A percentile compares a stretch with the other conserved stretches of the same genome.
Evolutionary conservation across 2,329 filamentous ascomycete species (phyloP).

Genomic region (Fusarium pininemorale): DNA sequence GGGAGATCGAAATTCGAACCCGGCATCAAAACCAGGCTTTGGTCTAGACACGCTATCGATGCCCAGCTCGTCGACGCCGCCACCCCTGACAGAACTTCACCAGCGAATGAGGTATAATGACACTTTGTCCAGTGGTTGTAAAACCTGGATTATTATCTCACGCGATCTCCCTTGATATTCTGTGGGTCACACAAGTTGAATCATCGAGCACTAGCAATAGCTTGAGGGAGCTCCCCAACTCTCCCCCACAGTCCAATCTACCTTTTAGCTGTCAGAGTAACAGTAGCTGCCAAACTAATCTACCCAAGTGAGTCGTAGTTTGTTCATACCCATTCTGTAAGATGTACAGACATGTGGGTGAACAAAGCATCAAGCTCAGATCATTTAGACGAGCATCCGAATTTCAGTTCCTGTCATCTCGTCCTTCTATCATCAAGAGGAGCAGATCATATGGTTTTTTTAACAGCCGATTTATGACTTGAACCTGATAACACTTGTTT

Average conservation of each 20-base stretch:
- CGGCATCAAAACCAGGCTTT: background rate
- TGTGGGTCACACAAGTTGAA: background rate
- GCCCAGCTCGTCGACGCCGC: background rate
- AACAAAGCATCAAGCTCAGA: background rate
- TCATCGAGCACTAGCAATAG: background rate
- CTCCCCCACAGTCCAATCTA: background rate
- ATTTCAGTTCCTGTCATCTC: background rate
- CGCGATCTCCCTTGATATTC: no score
- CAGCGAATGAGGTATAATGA: background rate
- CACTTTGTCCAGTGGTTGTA: background rate
- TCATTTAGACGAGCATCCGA: background rate
- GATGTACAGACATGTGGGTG: rapidly evolving
- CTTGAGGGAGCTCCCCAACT: background rate
- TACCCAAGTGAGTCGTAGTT: background rate
- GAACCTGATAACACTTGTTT: no score
- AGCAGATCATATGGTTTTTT: background rate
- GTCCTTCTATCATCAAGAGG: background rate
- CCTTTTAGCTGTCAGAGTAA: background rate
- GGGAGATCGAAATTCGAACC: background rate
- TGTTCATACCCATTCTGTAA: background rate
- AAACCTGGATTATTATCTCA: background rate
- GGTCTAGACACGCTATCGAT: background rate
- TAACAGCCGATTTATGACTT: no score
- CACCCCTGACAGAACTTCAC: background rate
- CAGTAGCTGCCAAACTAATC: background rate